A percentile compares a stretch with the other conserved stretches of the same genome.
phyloP scores from a whole-genome alignment of 352 stramenopile genomes.

The Globisporangium mamillatum region DNA sequence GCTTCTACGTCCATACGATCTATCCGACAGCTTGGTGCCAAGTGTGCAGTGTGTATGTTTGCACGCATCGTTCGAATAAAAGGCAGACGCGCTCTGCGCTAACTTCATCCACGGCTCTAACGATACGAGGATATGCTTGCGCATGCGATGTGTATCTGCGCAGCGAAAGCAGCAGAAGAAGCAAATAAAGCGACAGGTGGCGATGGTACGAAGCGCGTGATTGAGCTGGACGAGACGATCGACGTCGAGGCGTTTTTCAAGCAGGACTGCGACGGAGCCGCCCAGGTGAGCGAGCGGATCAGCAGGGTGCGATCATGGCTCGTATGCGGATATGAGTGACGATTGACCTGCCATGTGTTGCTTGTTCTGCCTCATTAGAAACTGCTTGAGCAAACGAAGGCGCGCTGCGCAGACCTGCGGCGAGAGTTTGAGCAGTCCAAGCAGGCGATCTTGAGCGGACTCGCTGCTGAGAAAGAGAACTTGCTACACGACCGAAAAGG shows the following conservation, averaged over 20 bases:
- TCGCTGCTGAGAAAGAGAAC: constrained; percentile 66
- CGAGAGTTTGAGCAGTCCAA: constrained; percentile 54
- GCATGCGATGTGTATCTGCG: not conserved
- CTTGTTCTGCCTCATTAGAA: constrained; percentile 25
- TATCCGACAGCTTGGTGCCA: not conserved
- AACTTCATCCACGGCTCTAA: not conserved
- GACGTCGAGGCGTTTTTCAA: constrained; percentile 23
- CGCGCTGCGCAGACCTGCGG: constrained; percentile 41
- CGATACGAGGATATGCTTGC: not conserved
- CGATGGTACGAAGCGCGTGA: not conserved
- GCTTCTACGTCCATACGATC: not conserved
- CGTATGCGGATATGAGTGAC: not conserved
- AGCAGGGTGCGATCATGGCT: not conserved
- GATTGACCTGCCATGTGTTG: not conserved
- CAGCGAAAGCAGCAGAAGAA: not conserved
- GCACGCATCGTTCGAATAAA: not conserved
- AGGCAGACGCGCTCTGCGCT: not conserved
- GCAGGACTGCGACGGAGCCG: constrained; percentile 19
- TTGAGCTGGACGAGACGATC: constrained; percentile 22
- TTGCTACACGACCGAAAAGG: constrained; percentile 25
- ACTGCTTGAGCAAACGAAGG: constrained; percentile 56
- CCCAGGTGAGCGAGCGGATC: constrained; percentile 10
- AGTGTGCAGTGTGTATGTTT: not conserved
- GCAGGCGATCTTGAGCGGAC: constrained; percentile 44
- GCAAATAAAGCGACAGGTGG: not conserved